Evolutionary conservation across 495 filamentous ascomycete species (phyloP), one percentile per base, ranked within the genome.

Genomic region (Tuber magnatum): DNA sequence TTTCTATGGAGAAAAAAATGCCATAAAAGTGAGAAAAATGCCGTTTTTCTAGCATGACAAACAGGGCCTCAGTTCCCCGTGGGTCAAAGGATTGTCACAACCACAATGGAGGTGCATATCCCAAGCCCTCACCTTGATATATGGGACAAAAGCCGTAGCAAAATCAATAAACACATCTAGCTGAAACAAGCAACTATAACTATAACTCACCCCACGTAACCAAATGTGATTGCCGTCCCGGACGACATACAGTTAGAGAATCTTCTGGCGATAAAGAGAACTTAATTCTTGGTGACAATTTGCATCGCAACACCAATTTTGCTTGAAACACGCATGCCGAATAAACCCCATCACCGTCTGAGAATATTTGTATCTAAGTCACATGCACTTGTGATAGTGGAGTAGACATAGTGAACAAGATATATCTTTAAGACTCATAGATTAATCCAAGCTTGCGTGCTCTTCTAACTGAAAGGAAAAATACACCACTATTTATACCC

Each of bases 131-230:
- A 78, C 77, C 77, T 78, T 81, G 71, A 74, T 81, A 76, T 69
- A 93, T 89, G 28, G 89, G 84, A 92, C 91, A 71, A 89, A 91
- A 22, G 93, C 86, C 1, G 89, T 87, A 75, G 91, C 91, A 71
- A 93, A 90, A 76, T 91, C 91, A 42, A 90, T 80, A 38, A 76
- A 78, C 41, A 79, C 65, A 46, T 80, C 78, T 80, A 24, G 16
- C 5, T 72, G 38, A 14, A 43, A 24, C 22, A 61, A 38, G 22
- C 28, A 42, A 22, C 72, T 6, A 75, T 69, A 42, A 22, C 72
- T 6, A 75, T 69, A 61, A 16, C 40, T 12, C 46, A 8, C 46
- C 20, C 46, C 46, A 9, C 46, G 22, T 35, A 22, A 46, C 3
- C 14, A 20, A 41, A 71, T 20, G 18, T 48, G 46, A 28, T 20